Base-by-base conservation (phyloP, 1,139 yeast genomes). In the Spencermartinsiella ligniputridi region DNA sequence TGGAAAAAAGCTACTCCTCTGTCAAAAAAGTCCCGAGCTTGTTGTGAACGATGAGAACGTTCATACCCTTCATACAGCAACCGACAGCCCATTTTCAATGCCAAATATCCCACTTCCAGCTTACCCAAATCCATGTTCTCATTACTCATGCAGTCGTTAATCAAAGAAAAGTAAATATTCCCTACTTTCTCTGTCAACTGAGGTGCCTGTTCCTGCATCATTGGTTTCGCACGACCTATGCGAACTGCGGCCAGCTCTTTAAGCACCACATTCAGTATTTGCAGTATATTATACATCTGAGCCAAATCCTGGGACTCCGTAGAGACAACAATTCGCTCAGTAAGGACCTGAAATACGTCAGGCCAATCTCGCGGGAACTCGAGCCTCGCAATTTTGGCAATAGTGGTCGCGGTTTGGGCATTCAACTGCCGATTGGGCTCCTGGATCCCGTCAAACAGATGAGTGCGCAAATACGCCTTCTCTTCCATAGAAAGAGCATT, bases 331-430 rank as follows among this genome's bases (percentile, higher is more conserved):
- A 60, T 58, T 16, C 76, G 76, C 4, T 27, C 32, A 27, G 32
- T 27, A 1, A 89, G 54, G 12, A 80, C 81, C 46, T 83, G 89
- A 57, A 90, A 83, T 22, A 89, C 62, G 1, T 73, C 66, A 0
- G 94, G 89, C 97, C 97, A 92, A 39, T 83, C 90, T 6, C 69
- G 63, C 0, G 97, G 97, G 61, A 85, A 92, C 57, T 92, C 98
- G 45, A 81, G 72, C 42, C 97, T 69, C 21, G 86, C 84, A 35
- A 92, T 83, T 50, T 81, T 72, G 1, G 95, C 82, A 3, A 85
- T 70, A 0, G 94, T 81, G 51, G 86, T 83, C 1, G 97, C 95
- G 61, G 86, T 84, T 66, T 92, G 97, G 22, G 84, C 73, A 36
- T 83, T 69, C 49, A 88, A 70, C 56, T 82, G 92, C 50, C 78